These are phyloP conservation scores for Picea glauca DNA, from an alignment of 75 land plant genomes.

Conservation along the genomic window DNA sequence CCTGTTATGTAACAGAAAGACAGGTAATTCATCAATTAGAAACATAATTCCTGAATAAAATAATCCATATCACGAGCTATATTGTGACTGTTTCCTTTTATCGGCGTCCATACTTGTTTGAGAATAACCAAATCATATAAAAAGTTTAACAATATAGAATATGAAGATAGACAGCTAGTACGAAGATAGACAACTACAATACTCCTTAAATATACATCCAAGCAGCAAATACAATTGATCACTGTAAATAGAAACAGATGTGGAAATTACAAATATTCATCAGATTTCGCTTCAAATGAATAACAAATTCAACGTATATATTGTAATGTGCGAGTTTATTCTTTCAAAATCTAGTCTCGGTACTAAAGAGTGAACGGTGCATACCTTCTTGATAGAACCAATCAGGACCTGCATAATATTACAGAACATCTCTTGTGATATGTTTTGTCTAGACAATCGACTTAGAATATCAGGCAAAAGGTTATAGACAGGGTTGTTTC, in stretches of 20 bases:
- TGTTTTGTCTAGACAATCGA: conserved; percentile 60
- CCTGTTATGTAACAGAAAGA: conserved; percentile 32
- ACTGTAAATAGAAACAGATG: no score
- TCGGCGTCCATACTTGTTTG: not conserved
- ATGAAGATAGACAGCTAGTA: not conserved
- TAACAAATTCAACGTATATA: not conserved
- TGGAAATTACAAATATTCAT: no score
- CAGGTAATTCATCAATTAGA: not conserved
- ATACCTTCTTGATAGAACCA: conserved; percentile 93
- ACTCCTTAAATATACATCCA: not conserved
- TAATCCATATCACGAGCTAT: not conserved
- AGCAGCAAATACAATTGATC: no score
- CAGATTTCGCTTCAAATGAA: not conserved
- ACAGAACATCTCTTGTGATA: conserved; percentile 67
- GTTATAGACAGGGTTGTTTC: conserved; percentile 95
- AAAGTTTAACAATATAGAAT: not conserved
- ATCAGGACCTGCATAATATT: conserved; percentile 95
- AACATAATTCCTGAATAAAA: not conserved
- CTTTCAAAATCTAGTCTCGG: not conserved
- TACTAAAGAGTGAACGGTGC: not conserved
- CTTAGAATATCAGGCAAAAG: conserved; percentile 96
- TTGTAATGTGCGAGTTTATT: no score
- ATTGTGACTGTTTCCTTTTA: not conserved
- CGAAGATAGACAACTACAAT: no score
- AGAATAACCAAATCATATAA: not conserved